These are phyloP conservation scores for Populus hybrid DNA, from an alignment of 441 rosid species.

Conservation along the genomic window DNA sequence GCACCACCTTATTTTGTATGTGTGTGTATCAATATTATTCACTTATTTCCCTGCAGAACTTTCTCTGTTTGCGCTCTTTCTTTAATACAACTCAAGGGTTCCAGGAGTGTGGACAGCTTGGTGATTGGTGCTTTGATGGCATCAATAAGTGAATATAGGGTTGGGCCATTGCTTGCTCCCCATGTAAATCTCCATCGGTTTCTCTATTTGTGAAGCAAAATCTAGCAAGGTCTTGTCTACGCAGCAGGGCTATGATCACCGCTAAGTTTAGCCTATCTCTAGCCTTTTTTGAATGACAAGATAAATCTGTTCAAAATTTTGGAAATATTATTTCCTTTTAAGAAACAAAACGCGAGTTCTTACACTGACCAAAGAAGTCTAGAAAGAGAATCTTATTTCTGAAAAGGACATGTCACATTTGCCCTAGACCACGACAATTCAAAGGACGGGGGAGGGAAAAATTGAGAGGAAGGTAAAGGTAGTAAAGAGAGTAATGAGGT, in stretches of 20 bases:
- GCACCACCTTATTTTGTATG: not conserved
- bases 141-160: slow-evolving; percentile 12
- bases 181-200: slow-evolving; percentile 4
- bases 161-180: slow-evolving; percentile 17
- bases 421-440: not conserved
- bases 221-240: slow-evolving; percentile 9
- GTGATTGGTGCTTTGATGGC: slow-evolving; percentile 18
- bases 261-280: too few species aligned
- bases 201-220: slow-evolving; percentile 22
- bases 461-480: not conserved
- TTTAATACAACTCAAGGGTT: slow-evolving; percentile 22
- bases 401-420: not conserved
- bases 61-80: slow-evolving; percentile 27
- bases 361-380: not conserved
- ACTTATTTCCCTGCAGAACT: slow-evolving; percentile 5
- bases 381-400: not conserved
- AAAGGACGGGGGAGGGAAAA: not conserved
- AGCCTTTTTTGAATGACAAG: too few species aligned
- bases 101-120: slow-evolving; percentile 28
- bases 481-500: too few species aligned
- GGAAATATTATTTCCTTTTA: not conserved
- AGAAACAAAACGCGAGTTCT: not conserved
- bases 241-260: slow-evolving; percentile 9
- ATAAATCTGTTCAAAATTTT: too few species aligned
- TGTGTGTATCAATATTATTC: not conserved